Evolutionary conservation across 768 basidiomycete species (phyloP).

Genomic region (Solioccasus polychromus): DNA sequence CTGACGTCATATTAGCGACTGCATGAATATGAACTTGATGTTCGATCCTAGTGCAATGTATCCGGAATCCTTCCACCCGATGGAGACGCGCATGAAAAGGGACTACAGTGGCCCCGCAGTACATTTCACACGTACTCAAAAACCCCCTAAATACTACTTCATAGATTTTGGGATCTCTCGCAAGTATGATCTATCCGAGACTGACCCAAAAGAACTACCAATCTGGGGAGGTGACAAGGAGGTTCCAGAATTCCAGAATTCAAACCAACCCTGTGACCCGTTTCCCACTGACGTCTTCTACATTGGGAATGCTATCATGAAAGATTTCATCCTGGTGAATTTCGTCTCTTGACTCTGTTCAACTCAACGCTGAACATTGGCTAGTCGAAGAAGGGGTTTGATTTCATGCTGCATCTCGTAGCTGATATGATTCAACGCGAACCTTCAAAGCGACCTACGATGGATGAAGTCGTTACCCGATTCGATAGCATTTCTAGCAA

Average conservation of each 20-base stretch:
- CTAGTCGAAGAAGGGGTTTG: constrained; percentile 6
- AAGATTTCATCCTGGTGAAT: constrained; percentile 31
- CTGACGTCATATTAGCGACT: constrained; percentile 20
- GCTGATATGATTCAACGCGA: constrained; percentile 36
- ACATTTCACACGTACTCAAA: constrained; percentile 28
- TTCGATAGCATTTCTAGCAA: constrained; percentile 21
- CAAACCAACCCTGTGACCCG: constrained; percentile 29
- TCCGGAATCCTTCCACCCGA: constrained; percentile 27
- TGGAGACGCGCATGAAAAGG: constrained; percentile 6
- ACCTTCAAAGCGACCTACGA: constrained; percentile 34
- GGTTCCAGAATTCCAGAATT: constrained; percentile 37
- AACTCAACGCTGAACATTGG: constrained; percentile 2
- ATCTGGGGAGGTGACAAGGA: too few relatives aligned
- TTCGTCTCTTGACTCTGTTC: background rate
- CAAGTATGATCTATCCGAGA: constrained; percentile 26
- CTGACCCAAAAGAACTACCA: constrained; percentile 34
- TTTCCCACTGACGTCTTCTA: constrained; percentile 45
- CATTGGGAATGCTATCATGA: constrained; percentile 40
- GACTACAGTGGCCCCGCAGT: constrained; percentile 21
- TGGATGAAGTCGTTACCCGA: constrained; percentile 33
- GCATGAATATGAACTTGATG: constrained; percentile 32
- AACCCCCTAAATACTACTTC: constrained; percentile 31
- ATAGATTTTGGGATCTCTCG: too few relatives aligned
- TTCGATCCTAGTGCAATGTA: constrained; percentile 25
- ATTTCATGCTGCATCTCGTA: constrained; percentile 32